Percentiles rank a stretch among this genome's conserved stretches.
phyloP scores from a whole-genome alignment of 1,284 basidiomycete species.

The Boletellus deceptivus region DNA sequence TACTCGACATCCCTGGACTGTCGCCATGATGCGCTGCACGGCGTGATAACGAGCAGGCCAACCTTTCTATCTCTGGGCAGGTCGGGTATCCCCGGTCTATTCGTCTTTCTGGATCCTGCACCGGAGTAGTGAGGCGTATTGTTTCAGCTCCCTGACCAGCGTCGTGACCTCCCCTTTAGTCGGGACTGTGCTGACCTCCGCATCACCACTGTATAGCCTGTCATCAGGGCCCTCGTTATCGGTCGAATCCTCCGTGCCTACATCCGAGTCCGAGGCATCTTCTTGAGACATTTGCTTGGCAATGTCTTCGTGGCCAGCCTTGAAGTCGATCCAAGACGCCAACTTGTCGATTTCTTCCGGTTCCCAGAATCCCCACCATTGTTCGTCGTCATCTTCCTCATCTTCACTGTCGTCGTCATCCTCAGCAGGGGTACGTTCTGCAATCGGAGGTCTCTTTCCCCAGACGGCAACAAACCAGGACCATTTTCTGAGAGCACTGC shows the following conservation, averaged over 20 bases:
- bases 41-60: neutral
- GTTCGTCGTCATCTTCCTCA: constrained; percentile 26
- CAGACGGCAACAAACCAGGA: constrained; percentile 72
- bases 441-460: constrained; percentile 50
- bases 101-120: constrained; percentile 40
- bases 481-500: constrained; percentile 54
- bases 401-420: constrained; percentile 25
- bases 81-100: constrained; percentile 11
- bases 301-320: constrained; percentile 43
- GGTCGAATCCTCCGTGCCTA: constrained; percentile 22
- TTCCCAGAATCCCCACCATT: constrained; percentile 76
- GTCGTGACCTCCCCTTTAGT: constrained; percentile 35
- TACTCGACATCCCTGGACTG: constrained; percentile 10
- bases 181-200: constrained; percentile 13
- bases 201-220: neutral
- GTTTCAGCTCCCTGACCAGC: constrained; percentile 45
- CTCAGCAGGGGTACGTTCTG: constrained; percentile 22
- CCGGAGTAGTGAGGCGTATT: constrained; percentile 49
- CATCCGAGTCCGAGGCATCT: constrained; percentile 7
- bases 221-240: constrained; percentile 11
- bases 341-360: constrained; percentile 61
- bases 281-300: constrained; percentile 15
- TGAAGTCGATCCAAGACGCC: constrained; percentile 61
- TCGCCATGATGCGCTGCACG: constrained; percentile 10
- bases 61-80: constrained; percentile 5